These are phyloP conservation scores for Seminavis robusta DNA, from an alignment of 108 stramenopile genomes.

Conservation along the genomic window DNA sequence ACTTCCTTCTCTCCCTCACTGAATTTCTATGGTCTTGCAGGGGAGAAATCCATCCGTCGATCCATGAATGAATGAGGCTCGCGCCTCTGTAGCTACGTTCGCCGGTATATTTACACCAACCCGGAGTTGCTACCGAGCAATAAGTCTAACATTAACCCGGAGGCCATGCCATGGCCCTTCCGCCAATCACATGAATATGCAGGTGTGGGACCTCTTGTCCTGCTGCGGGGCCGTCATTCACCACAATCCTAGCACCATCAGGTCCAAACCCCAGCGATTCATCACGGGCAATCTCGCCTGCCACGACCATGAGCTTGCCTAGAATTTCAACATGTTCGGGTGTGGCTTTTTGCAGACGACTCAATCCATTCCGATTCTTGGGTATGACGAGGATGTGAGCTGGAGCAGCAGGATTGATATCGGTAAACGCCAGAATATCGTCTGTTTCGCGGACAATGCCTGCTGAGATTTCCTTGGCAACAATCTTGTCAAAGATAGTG, in stretches of 20 bases:
- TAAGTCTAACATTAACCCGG: slow-evolving; percentile 23
- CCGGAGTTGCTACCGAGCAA: not conserved
- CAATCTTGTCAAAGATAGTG: slow-evolving; percentile 96
- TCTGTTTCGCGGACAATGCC: slow-evolving; percentile 92
- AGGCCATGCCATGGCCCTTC: slow-evolving; percentile 63
- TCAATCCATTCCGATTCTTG: slow-evolving; percentile 90
- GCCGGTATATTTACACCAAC: too few species aligned
- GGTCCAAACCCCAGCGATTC: slow-evolving; percentile 74
- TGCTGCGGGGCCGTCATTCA: slow-evolving; percentile 92
- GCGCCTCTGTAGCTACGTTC: too few species aligned
- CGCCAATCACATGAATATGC: slow-evolving; percentile 90
- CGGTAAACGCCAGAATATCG: slow-evolving; percentile 92
- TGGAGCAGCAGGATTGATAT: slow-evolving; percentile 93
- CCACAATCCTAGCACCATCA: slow-evolving; percentile 87
- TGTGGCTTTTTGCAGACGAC: slow-evolving; percentile 76
- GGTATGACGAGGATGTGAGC: slow-evolving; percentile 97
- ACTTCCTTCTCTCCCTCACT: too few species aligned
- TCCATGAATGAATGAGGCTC: too few species aligned
- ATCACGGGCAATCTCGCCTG: slow-evolving; percentile 88
- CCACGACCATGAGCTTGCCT: slow-evolving; percentile 90
- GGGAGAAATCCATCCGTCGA: too few species aligned
- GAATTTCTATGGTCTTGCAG: too few species aligned
- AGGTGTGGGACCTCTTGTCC: slow-evolving; percentile 94
- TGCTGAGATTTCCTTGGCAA: slow-evolving; percentile 89
- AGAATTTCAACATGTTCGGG: slow-evolving; percentile 88